These are phyloP conservation scores for Ilex aquifolium DNA, from an alignment of 257 asterid species.

Conservation along the genomic window DNA sequence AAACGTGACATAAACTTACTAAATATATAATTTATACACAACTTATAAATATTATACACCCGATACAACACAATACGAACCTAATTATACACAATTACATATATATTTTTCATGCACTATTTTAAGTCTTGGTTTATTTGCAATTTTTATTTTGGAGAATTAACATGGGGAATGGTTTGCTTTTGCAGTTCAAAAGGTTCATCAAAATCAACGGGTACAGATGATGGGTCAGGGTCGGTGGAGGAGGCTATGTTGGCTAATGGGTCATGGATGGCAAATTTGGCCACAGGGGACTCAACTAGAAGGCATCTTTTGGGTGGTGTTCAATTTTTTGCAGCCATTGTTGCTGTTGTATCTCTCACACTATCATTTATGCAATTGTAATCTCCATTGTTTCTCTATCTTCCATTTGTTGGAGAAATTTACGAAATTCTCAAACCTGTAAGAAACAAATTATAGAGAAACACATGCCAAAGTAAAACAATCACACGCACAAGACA, in stretches of 20 bases:
- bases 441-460: too few relatives aligned
- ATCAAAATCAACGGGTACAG: conserved; percentile 25
- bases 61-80: too few relatives aligned
- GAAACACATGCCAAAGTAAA: too few relatives aligned
- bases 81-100: too few relatives aligned
- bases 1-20: too few relatives aligned
- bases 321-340: conserved; percentile 10
- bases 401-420: too few relatives aligned
- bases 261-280: conserved; percentile 70
- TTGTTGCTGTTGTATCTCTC: conserved; percentile 19
- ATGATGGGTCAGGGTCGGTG: conserved; percentile 24
- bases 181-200: conserved; percentile 33
- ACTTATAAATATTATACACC: too few relatives aligned
- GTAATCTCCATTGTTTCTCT: conserved; percentile 11
- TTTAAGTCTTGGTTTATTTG: too few relatives aligned
- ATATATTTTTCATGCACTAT: too few relatives aligned
- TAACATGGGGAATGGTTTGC: background rate
- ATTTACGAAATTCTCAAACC: too few relatives aligned
- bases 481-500: too few relatives aligned
- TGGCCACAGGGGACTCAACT: conserved; percentile 56
- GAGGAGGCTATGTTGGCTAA: conserved; percentile 51
- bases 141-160: background rate
- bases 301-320: conserved; percentile 13
- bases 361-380: conserved; percentile 12
- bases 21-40: too few relatives aligned